Evolutionary conservation across 2,329 filamentous ascomycete genomes (phyloP).

Genomic region (Talaromyces rugulosus): DNA sequence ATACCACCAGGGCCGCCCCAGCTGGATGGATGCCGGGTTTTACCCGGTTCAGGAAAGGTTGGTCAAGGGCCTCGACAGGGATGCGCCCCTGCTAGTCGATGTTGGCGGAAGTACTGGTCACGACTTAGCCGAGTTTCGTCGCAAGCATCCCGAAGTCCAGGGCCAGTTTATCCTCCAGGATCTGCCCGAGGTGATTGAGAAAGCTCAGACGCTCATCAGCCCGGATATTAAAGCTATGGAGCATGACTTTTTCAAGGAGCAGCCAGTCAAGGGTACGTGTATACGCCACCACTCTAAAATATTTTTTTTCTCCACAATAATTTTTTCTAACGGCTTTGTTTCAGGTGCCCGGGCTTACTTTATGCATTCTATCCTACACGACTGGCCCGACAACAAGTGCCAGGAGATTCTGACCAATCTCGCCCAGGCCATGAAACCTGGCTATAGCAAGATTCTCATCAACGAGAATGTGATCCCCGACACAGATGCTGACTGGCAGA

Average conservation of each 20-base stretch:
- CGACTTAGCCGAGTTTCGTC: constrained; percentile 28
- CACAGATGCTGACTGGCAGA: constrained; percentile 32
- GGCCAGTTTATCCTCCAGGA: constrained; percentile 50
- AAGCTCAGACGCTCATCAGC: constrained; percentile 17
- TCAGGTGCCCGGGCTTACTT: constrained; percentile 35
- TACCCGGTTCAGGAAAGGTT: constrained; percentile 17
- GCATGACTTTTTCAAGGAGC: constrained; percentile 46
- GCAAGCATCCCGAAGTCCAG: constrained; percentile 32
- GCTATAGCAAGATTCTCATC: constrained; percentile 29
- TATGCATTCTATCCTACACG: constrained; percentile 33
- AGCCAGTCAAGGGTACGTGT: constrained; percentile 41
- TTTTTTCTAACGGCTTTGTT: neutral
- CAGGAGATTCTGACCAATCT: constrained; percentile 27
- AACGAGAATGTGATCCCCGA: constrained; percentile 28
- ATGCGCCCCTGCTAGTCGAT: constrained; percentile 18
- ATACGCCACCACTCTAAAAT: neutral
- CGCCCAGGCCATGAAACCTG: constrained; percentile 20
- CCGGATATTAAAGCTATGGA: constrained; percentile 28
- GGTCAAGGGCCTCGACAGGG: constrained; percentile 14
- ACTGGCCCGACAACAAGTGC: constrained; percentile 31
- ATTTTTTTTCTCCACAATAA: neutral
- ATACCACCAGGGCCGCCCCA: constrained; percentile 34
- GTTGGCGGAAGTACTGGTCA: constrained; percentile 21
- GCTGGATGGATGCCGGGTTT: constrained; percentile 29
- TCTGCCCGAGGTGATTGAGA: constrained; percentile 34